Percentiles rank a stretch among this genome's conserved stretches.
These are phyloP conservation scores for Cudoniella acicularis DNA, from an alignment of 495 filamentous ascomycete species.

Conservation along the genomic window DNA sequence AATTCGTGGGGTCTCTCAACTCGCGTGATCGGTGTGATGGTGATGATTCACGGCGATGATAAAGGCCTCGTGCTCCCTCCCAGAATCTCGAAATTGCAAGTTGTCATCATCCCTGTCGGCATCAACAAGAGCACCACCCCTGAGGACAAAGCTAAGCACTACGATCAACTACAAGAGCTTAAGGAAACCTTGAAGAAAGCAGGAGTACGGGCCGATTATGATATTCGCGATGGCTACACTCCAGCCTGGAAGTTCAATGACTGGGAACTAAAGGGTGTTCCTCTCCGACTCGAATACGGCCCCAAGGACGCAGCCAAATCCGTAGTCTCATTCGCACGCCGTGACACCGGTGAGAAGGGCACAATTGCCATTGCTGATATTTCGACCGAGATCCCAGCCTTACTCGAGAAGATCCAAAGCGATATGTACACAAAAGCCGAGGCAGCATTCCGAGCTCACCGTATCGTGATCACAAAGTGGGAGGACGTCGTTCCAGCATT, in stretches of 20 bases:
- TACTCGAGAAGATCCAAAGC: conserved; percentile 83
- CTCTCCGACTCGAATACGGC: conserved; percentile 89
- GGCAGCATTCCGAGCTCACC: conserved; percentile 68
- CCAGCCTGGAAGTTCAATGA: conserved; percentile 98
- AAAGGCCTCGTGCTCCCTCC: conserved; percentile 91
- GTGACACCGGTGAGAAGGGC: conserved; percentile 80
- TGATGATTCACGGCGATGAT: conserved; percentile 95
- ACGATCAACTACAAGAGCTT: conserved; percentile 67
- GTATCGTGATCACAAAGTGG: conserved; percentile 79
- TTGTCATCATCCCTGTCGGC: conserved; percentile 88
- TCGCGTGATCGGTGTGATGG: conserved; percentile 93
- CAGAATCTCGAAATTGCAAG: conserved; percentile 79
- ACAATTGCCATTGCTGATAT: conserved; percentile 71
- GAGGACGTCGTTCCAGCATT: conserved; percentile 82
- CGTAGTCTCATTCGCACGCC: conserved; percentile 78
- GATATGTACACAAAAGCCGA: conserved; percentile 85
- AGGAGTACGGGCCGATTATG: conserved; percentile 66
- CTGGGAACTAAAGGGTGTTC: conserved; percentile 92
- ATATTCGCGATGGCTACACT: conserved; percentile 81
- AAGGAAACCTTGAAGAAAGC: conserved; percentile 58
- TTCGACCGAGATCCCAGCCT: conserved; percentile 61
- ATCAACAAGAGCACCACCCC: conserved; percentile 80
- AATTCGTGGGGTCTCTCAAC: conserved; percentile 98
- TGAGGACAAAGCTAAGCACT: conserved; percentile 68
- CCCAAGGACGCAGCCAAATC: conserved; percentile 85